Percentiles rank a stretch among this genome's conserved stretches.
These are phyloP conservation scores for Pseudonitzschia multistriata DNA, from an alignment of 108 stramenopile genomes.

Conservation along the genomic window DNA sequence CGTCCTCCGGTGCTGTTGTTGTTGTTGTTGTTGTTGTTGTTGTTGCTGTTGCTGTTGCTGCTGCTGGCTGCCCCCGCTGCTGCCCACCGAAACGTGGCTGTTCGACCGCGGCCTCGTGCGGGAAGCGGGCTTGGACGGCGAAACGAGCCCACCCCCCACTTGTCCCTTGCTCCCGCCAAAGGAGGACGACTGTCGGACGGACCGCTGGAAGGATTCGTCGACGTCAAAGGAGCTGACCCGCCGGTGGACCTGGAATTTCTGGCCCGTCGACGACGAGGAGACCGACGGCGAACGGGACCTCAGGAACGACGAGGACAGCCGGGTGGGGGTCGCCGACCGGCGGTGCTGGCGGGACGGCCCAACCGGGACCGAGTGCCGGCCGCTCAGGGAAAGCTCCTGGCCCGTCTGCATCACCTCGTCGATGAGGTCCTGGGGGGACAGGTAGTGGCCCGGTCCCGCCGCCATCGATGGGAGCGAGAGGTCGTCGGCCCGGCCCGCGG, in stretches of 20 bases:
- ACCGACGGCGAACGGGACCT: too few relatives aligned
- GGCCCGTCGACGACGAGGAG: not conserved
- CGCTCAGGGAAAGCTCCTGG: not conserved
- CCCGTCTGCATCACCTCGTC: slow-evolving; percentile 17
- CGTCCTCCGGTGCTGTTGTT: not conserved
- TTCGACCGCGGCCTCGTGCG: not conserved
- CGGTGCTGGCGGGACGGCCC: not conserved
- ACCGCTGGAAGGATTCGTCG: not conserved
- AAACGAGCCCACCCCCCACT: too few relatives aligned
- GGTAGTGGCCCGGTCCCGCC: not conserved
- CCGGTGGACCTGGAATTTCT: slow-evolving; percentile 4
- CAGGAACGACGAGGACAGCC: not conserved
- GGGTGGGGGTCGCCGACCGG: slow-evolving; percentile 1
- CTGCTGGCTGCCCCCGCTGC: not conserved
- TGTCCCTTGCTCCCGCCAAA: too few relatives aligned
- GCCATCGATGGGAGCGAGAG: slow-evolving; percentile 5
- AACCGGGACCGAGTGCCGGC: not conserved
- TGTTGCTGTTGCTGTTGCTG: not conserved
- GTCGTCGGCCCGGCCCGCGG: not conserved
- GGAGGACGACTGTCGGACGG: not conserved
- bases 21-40: too few relatives aligned
- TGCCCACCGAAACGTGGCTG: not conserved
- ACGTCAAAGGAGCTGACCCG: slow-evolving; percentile 11
- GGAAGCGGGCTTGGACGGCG: not conserved
- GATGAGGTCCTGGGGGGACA: slow-evolving; percentile 8